Percentiles rank a stretch among this genome's conserved stretches.
phyloP scores from a whole-genome alignment of 345 rosid genomes.

The Trapa incisa region DNA sequence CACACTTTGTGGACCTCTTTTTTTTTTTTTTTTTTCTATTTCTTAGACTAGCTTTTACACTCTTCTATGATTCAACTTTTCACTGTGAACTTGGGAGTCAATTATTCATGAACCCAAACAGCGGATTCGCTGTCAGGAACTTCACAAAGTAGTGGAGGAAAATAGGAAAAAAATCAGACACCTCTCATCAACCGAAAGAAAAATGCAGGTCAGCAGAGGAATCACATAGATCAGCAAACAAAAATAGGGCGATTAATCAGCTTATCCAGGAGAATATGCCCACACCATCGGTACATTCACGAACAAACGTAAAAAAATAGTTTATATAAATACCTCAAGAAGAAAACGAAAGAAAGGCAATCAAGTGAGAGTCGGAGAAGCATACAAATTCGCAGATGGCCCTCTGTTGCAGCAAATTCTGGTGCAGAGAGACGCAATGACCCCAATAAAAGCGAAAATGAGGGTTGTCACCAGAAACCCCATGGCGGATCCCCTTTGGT shows the following conservation, averaged over 20 bases:
- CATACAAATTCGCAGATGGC: conserved; percentile 84
- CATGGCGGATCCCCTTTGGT: conserved; percentile 29
- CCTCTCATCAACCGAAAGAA: background rate
- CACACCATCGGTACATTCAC: background rate
- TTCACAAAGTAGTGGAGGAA: background rate
- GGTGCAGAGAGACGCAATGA: conserved; percentile 62
- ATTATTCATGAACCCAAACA: background rate
- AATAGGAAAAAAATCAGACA: background rate
- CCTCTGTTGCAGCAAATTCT: conserved; percentile 90
- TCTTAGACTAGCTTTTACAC: background rate
- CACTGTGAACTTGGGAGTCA: background rate
- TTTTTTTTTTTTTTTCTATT: background rate
- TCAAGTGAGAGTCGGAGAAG: background rate
- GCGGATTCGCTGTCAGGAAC: background rate
- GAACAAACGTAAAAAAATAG: background rate
- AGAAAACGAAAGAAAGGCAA: background rate
- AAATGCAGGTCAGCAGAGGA: background rate
- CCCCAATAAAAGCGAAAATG: conserved; percentile 67
- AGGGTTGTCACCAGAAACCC: conserved; percentile 80
- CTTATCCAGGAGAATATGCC: too few relatives aligned
- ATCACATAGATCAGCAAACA: background rate
- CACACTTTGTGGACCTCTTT: background rate
- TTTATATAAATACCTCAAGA: background rate
- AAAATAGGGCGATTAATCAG: background rate
- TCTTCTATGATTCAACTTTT: background rate